These are phyloP conservation scores for Stentor roeselii DNA, from an alignment of 73 alveolate species.

Conservation along the genomic window DNA sequence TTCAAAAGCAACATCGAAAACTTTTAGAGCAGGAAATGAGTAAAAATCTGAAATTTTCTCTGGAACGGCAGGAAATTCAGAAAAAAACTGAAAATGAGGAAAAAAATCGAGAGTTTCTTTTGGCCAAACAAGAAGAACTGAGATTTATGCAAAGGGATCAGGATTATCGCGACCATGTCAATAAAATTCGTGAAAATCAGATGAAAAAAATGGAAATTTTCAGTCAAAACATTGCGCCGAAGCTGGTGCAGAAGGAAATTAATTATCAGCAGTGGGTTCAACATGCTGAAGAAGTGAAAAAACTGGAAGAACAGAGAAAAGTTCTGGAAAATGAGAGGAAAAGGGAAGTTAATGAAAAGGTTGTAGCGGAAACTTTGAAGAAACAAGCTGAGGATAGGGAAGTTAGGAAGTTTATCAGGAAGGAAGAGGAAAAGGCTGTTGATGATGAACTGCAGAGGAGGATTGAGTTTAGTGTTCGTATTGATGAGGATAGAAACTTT, in stretches of 20 bases:
- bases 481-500: not conserved
- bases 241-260: not conserved
- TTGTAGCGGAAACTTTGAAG: not conserved
- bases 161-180: not conserved
- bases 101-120: not conserved
- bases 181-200: not conserved
- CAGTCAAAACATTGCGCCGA: not conserved
- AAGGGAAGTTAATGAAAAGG: not conserved
- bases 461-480: not conserved
- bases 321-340: not conserved
- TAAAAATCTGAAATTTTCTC: not conserved
- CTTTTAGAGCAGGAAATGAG: not conserved
- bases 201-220: not conserved
- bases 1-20: not conserved
- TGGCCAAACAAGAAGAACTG: not conserved
- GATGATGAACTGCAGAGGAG: not conserved
- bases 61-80: not conserved
- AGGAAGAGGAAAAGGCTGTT: not conserved
- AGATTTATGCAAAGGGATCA: not conserved
- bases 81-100: not conserved
- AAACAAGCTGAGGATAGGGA: not conserved
- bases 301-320: not conserved
- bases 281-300: not conserved
- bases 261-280: not conserved
- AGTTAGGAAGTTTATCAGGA: not conserved